Base-by-base conservation (phyloP, 257 asterid genomes). In the Solanum habrochaites region DNA sequence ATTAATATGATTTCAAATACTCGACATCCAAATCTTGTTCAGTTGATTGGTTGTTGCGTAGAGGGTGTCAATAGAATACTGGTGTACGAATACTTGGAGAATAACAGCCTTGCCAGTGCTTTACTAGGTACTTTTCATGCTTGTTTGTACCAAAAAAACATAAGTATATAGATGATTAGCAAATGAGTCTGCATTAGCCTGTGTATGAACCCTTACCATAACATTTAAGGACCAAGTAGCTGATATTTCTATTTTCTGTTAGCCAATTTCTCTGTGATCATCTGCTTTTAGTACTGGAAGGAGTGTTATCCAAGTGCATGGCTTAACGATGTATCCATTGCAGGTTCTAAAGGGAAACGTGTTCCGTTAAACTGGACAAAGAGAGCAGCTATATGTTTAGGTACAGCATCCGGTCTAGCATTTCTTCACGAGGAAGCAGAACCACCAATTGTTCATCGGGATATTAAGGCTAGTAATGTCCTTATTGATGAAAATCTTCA, bases 381-480 rank as follows among this genome's bases (percentile, higher is more conserved):
- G 90, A 92, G 99, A 89, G 96, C 94, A 80, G 92, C 91, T 12
- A 94, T 96, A 85, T 95, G 99, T 35, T 40, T 86, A 80, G 99
- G 96, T 18, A 94, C 94, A 20, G 99, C 99, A 89, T 85, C 93
- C 11, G 99, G 97, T 47, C 97, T 96, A 71, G 95, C 93, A 35
- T 96, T 93, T 88, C 99, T 96, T 87, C 99, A 96, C n/a, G 98
- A 92, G 92, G 96, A 95, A 32, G 95, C 90, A 23, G 91, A 91
- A 43, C 98, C 96, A 0, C 78, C 75, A 84, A 94, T 96, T 67
- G 99, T 96, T 72, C 99, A 96, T 85, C 95, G 98, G n/a, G 98
- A 96, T 87, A 93, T 96, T 83, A 96, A 96, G 91, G 98, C 98
- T 74, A 94, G 98, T 92, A 96, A 96, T 66, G 91, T 96, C 87